Percentiles rank a stretch among this genome's conserved stretches.
These are phyloP conservation scores for Xylaria digitata DNA, from an alignment of 2,329 filamentous ascomycete genomes.

Conservation along the genomic window DNA sequence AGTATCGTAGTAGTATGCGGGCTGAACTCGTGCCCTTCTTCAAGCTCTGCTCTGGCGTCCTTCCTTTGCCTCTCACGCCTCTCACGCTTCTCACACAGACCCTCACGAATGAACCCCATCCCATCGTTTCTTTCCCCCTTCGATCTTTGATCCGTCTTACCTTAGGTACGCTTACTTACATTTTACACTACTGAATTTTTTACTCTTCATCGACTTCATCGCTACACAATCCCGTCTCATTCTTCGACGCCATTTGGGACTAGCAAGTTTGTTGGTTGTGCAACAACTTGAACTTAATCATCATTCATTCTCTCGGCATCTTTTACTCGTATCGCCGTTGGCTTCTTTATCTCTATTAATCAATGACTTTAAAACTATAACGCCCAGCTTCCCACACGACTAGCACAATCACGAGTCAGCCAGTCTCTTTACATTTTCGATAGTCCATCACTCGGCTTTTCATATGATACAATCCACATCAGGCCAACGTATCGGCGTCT, in stretches of 20 bases:
- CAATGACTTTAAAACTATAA: slow-evolving; percentile 7
- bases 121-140: slow-evolving; percentile 5
- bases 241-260: too few relatives aligned
- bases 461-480: slow-evolving; percentile 22
- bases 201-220: not conserved
- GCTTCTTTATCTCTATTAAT: slow-evolving; percentile 6
- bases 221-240: too few relatives aligned
- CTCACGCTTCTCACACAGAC: not conserved
- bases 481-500: slow-evolving; percentile 6
- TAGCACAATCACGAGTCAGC: slow-evolving; percentile 32
- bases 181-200: not conserved
- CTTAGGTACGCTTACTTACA: slow-evolving; percentile 4
- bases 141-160: slow-evolving; percentile 15
- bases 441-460: slow-evolving; percentile 10
- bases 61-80: too few relatives aligned
- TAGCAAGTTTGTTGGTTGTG: too few relatives aligned
- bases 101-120: slow-evolving; percentile 27
- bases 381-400: not conserved
- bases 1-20: too few relatives aligned
- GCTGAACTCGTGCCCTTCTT: slow-evolving; percentile 25
- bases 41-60: too few relatives aligned
- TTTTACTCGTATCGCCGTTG: too few relatives aligned
- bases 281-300: too few relatives aligned
- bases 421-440: not conserved
- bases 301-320: too few relatives aligned